phyloP scores from a whole-genome alignment of 2,329 filamentous ascomycete species.

The Arthrobotrys sphaeroides region DNA sequence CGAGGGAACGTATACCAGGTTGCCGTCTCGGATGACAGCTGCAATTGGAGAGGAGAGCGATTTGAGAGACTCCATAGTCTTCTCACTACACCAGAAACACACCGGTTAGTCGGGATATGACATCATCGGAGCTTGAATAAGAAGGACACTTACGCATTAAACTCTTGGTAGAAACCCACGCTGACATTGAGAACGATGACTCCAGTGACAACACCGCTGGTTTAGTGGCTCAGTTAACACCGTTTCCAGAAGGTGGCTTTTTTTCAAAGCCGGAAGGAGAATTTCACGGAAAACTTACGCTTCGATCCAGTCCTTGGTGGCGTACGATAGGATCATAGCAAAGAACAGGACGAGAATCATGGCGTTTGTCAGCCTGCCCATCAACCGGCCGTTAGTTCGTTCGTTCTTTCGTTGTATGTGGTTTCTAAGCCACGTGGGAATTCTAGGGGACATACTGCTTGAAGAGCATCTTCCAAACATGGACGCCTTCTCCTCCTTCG shows the following conservation, averaged over 20 bases:
- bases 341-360: slow-evolving; percentile 64
- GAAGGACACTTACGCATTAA: slow-evolving; percentile 55
- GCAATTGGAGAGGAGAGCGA: slow-evolving; percentile 66
- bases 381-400: not conserved
- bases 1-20: slow-evolving; percentile 65
- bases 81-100: slow-evolving; percentile 61
- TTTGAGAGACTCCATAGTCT: slow-evolving; percentile 67
- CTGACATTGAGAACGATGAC: slow-evolving; percentile 70
- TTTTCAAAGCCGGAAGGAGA: not conserved
- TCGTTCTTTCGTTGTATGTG: not conserved
- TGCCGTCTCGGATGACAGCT: slow-evolving; percentile 66
- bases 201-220: slow-evolving; percentile 66
- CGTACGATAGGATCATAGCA: slow-evolving; percentile 69
- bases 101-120: slow-evolving; percentile 60
- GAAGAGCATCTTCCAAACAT: slow-evolving; percentile 74
- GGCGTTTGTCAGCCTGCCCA: slow-evolving; percentile 45
- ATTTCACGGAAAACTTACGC: slow-evolving; percentile 60
- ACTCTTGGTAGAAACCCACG: slow-evolving; percentile 69
- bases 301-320: slow-evolving; percentile 70
- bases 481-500: slow-evolving; percentile 73
- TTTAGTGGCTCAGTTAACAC: slow-evolving; percentile 11
- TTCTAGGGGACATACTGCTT: slow-evolving; percentile 77
- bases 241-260: not conserved
- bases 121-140: not conserved
- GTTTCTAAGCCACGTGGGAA: slow-evolving; percentile 64